Evolutionary conservation across 2,329 filamentous ascomycete genomes (phyloP).

Genomic region (Didymella pinodella): DNA sequence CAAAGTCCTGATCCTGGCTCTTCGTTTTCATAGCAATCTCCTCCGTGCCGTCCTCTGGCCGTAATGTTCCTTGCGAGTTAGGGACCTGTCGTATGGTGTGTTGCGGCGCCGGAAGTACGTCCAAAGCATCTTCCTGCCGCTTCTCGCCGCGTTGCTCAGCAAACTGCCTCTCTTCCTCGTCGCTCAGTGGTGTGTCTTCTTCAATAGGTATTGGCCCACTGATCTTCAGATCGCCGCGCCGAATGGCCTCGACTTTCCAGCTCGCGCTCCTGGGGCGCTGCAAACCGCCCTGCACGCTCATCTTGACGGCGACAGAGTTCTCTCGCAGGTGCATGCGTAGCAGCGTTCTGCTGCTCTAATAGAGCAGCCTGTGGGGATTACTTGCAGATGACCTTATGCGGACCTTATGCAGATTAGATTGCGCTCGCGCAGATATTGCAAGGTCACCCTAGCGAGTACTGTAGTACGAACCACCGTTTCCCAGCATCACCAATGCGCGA

Average conservation of each 20-base stretch:
- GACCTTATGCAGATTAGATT: constrained; percentile 35
- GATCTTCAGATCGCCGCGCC: constrained; percentile 50
- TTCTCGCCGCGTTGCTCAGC: constrained; percentile 35
- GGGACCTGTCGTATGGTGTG: constrained; percentile 20
- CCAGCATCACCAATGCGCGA: constrained; percentile 27
- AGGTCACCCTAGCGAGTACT: constrained; percentile 31
- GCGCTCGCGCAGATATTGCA: constrained; percentile 35
- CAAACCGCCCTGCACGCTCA: constrained; percentile 40
- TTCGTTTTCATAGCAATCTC: constrained; percentile 18
- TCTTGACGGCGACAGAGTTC: constrained; percentile 41
- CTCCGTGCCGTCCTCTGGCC: constrained; percentile 19
- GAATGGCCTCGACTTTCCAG: constrained; percentile 52
- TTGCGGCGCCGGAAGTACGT: constrained; percentile 27
- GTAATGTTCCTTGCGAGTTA: constrained; percentile 15
- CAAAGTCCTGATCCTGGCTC: constrained; percentile 16
- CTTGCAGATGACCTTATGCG: constrained; percentile 28
- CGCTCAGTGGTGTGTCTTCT: constrained; percentile 46
- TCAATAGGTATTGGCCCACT: constrained; percentile 51
- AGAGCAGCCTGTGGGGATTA: constrained; percentile 19
- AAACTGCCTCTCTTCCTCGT: constrained; percentile 46
- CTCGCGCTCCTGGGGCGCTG: constrained; percentile 40
- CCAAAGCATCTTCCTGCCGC: constrained; percentile 24
- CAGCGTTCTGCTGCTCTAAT: constrained; percentile 24
- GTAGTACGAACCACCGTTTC: constrained; percentile 22
- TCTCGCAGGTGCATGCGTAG: constrained; percentile 47